These are phyloP conservation scores for Cyphellophora europaea DNA, from an alignment of 2,329 filamentous ascomycete genomes.

Conservation along the genomic window DNA sequence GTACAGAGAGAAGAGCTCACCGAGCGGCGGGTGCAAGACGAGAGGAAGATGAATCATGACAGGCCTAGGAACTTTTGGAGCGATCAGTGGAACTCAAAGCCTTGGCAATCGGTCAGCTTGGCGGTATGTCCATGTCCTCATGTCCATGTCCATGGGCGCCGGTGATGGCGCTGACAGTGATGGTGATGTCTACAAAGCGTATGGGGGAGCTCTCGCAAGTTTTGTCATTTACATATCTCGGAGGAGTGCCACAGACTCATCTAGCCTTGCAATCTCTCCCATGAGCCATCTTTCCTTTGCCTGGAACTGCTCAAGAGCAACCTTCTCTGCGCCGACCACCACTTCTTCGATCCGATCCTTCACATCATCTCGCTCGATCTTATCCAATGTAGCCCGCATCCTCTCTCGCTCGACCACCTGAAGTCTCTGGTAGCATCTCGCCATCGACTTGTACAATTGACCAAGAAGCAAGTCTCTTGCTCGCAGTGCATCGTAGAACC, in stretches of 20 bases:
- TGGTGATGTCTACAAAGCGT: no score
- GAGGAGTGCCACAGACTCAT: slow-evolving; percentile 75
- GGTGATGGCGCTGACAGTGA: no score
- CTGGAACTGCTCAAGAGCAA: slow-evolving; percentile 55
- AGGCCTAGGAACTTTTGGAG: no score
- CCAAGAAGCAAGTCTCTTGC: slow-evolving; percentile 64
- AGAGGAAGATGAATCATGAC: no score
- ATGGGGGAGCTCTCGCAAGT: no score
- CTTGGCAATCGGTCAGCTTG: no score
- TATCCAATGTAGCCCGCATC: slow-evolving; percentile 63
- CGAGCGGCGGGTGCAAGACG: no score
- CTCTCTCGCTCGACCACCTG: slow-evolving; percentile 60
- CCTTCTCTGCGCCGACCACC: slow-evolving; percentile 64
- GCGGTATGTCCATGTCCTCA: no score
- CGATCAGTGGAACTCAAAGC: no score
- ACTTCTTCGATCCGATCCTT: slow-evolving; percentile 74
- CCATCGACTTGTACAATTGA: slow-evolving; percentile 82
- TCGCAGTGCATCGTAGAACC: slow-evolving; percentile 76
- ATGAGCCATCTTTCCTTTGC: slow-evolving; percentile 61
- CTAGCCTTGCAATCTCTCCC: slow-evolving; percentile 68
- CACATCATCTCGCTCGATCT: slow-evolving; percentile 79
- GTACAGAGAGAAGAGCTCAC: no score
- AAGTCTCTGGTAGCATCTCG: slow-evolving; percentile 71
- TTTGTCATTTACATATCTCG: slow-evolving; percentile 72
- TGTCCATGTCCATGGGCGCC: no score